Conservation (phyloP, 768 basidiomycete species). For the Butyriboletus loyo region DNA sequence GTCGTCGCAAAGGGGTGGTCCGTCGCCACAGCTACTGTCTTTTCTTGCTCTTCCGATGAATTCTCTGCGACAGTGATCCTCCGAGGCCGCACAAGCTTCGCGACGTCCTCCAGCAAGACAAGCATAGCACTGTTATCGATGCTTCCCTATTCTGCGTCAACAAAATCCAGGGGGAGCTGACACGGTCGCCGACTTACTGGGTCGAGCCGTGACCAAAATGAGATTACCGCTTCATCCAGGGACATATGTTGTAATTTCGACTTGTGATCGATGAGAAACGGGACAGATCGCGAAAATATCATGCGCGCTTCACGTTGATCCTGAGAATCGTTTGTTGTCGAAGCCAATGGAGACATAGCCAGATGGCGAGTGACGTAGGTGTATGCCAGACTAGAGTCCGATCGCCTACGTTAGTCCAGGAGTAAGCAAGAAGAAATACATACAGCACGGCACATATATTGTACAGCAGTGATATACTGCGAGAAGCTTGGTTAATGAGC, state of each 20-base stretch:
- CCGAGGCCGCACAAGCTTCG: slow-evolving; percentile 49
- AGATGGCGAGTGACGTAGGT: slow-evolving; percentile 63
- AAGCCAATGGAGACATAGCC: slow-evolving; percentile 54
- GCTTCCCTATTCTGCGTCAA: slow-evolving; percentile 29
- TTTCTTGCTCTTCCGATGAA: neutral
- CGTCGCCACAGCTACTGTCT: neutral
- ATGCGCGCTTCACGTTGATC: slow-evolving; percentile 47
- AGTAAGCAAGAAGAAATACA: slow-evolving; percentile 24
- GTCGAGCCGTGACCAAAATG: slow-evolving; percentile 64
- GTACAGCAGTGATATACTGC: slow-evolving; percentile 51
- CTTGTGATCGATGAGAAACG: slow-evolving; percentile 61
- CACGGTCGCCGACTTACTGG: slow-evolving; percentile 22
- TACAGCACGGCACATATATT: slow-evolving; percentile 71
- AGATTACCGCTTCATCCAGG: slow-evolving; percentile 52
- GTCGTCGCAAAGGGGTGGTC: slow-evolving; percentile 14
- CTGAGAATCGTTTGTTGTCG: slow-evolving; percentile 35
- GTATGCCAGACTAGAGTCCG: slow-evolving; percentile 57
- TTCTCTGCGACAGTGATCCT: slow-evolving; percentile 15
- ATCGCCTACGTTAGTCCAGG: neutral
- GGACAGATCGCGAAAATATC: slow-evolving; percentile 51
- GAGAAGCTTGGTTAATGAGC: slow-evolving; percentile 39
- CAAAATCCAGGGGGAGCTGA: neutral
- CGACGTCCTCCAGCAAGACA: slow-evolving; percentile 56
- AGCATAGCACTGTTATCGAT: slow-evolving; percentile 42
- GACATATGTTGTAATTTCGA: slow-evolving; percentile 53